Conservation (phyloP, 257 asterid genomes). For the Oldenlandia corymbosa region DNA sequence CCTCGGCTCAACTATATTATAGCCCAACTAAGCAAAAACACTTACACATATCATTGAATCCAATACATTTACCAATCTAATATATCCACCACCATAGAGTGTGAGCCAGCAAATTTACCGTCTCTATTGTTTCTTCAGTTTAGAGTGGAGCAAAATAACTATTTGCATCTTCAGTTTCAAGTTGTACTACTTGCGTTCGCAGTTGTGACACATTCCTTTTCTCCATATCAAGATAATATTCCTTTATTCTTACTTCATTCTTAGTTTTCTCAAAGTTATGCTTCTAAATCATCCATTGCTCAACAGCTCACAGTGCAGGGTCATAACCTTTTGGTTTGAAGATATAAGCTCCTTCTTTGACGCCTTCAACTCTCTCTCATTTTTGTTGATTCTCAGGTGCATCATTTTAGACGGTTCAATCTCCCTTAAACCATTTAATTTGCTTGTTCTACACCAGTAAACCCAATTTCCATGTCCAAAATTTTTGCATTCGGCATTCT, state of each 20-base stretch:
- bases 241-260: constrained; percentile 35
- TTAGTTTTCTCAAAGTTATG: constrained; percentile 38
- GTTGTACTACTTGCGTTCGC: constrained; percentile 29
- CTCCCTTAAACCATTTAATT: constrained; percentile 20
- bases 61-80: too few species aligned
- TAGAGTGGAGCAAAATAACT: too few species aligned
- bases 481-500: constrained; percentile 21
- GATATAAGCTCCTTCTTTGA: constrained; percentile 27
- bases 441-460: constrained; percentile 4
- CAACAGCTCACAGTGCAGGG: constrained; percentile 36
- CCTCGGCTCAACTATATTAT: too few species aligned
- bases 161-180: constrained; percentile 10
- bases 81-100: too few species aligned
- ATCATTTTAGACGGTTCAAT: constrained; percentile 11
- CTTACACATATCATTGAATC: too few species aligned
- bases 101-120: too few species aligned
- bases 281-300: constrained; percentile 30
- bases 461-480: constrained; percentile 18
- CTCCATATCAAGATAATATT: constrained; percentile 41
- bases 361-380: constrained; percentile 34
- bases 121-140: too few species aligned
- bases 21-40: too few species aligned
- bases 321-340: constrained; percentile 52
- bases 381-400: constrained; percentile 21
- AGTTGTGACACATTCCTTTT: constrained; percentile 37